Evolutionary conservation across 371 early-diverging fungal genomes (phyloP), one percentile per base, ranked within the genome.

Genomic region (Syncephalastrum monosporum): DNA sequence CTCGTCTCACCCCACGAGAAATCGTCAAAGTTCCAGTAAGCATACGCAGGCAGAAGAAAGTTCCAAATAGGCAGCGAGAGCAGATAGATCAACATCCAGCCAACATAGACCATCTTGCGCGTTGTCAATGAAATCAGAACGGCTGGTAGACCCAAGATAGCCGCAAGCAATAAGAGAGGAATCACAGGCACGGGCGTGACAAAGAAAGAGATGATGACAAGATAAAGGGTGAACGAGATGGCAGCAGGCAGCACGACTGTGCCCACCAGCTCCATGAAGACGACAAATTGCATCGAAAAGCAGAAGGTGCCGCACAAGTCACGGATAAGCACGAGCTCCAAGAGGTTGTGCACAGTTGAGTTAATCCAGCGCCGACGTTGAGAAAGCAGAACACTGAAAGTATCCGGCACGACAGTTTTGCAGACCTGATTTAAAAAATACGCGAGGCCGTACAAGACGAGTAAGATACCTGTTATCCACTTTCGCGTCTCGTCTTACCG

Each of bases 331-430:
- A 95, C 89, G 49, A 98, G 75, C 70, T 96, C 97, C 62, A 93
- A 59, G 54, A 97, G 71, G 61, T 98, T 98, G 62, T 94, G 95
- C 33, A 94, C 87, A 3, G 99, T 98, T 1, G 96, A 95, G 68
- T 98, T 98, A 74, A 98, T 97, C 97, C 97, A 98, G 57, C 97
- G 74, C 50, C 99, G 82, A 21, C 99, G 82, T 72, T 99, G 99
- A 29, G 92, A 92, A 38, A 97, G 73, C 24, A 99, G 81, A 24
- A 95, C 91, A 43, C 71, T 71, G 69, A 97, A 97, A 46, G 81
- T 83, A 60, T 89, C 91, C 2, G 99, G 99, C 13, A 96, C 98
- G n/a, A 89, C 84, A 2, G 99, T 98, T 66, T 91, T 88, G 74
- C 97, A 97, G 41, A 87, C 83, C 78, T 78, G 52, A 21, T 38